Base-by-base conservation (phyloP, 306 rosid species). In the Oxytropis ochrocephala region DNA sequence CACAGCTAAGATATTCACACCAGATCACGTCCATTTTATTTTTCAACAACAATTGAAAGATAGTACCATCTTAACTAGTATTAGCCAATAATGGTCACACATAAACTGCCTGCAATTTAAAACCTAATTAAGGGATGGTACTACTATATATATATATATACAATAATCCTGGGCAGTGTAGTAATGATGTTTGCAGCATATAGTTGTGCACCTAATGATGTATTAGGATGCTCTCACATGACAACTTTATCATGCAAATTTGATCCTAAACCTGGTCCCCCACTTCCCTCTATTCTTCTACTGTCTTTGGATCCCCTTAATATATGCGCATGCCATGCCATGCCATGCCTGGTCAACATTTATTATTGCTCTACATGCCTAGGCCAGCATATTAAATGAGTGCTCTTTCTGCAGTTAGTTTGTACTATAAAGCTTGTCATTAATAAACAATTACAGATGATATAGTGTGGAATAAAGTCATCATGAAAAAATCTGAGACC, bases 141-240 rank as follows among this genome's bases (percentile, higher is more conserved):
- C 27, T 21, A n/a, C n/a, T n/a, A n/a, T n/a, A n/a, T n/a, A n/a
- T n/a, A 21, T 21, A 21, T 21, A 21, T 21, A 32, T 57, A 48
- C 27, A 77, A 77, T 78, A 69, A 80, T 80, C 83, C 69, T 65
- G 57, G 30, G 60, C 35, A 57, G 8, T 67, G 29, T 67, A 29
- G 80, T 73, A 78, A 87, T 87, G 87, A 84, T 87, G 87, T 7
- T 69, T 60, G 78, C 77, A 38, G 61, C 78, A 73, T 27, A 9
- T 17, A 48, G 60, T 75, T 84, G 83, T 84, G 84, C 18, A 73
- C 63, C 52, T 75, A 80, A 85, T 85, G 39, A 88, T 83, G 30
- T 12, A 29, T 18, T 61, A 51, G 61, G 67, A 50, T 58, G 73
- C 55, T n/a, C 47, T 64, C 86, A 76, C 86, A 65, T 76, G 85